Conservation (phyloP, 352 stramenopile species). For the Phytophthora idaei region DNA sequence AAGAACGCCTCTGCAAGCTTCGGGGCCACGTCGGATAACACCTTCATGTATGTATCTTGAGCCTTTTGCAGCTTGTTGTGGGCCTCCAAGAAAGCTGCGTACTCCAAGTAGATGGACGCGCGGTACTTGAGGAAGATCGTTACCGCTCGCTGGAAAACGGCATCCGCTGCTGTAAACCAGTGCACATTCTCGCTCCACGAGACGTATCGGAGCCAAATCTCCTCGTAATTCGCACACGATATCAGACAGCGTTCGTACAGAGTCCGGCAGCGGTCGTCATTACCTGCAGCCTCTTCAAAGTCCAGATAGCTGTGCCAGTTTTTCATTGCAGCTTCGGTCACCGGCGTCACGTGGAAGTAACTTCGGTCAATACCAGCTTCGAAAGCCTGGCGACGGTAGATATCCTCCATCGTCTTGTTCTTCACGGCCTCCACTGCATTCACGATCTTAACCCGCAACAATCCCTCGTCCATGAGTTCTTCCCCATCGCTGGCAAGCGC, state of each 20-base stretch:
- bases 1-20: constrained; percentile 72
- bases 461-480: constrained; percentile 77
- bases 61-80: constrained; percentile 59
- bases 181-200: constrained; percentile 61
- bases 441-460: constrained; percentile 83
- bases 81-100: constrained; percentile 71
- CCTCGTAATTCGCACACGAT: constrained; percentile 83
- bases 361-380: constrained; percentile 80
- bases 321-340: constrained; percentile 64
- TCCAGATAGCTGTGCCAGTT: constrained; percentile 86
- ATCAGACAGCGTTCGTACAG: constrained; percentile 85
- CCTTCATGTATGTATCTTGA: constrained; percentile 57
- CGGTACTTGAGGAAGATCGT: constrained; percentile 79
- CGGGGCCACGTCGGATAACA: constrained; percentile 59
- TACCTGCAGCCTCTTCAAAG: constrained; percentile 68
- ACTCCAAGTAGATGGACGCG: constrained; percentile 74
- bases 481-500: constrained; percentile 55
- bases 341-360: constrained; percentile 84
- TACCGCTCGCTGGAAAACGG: constrained; percentile 67
- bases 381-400: constrained; percentile 69
- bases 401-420: constrained; percentile 68
- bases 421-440: constrained; percentile 77
- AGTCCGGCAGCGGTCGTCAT: constrained; percentile 57
- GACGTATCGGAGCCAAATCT: constrained; percentile 80
- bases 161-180: constrained; percentile 66